phyloP scores from a whole-genome alignment of 345 rosid genomes.

The Pseudoturritis turrita region DNA sequence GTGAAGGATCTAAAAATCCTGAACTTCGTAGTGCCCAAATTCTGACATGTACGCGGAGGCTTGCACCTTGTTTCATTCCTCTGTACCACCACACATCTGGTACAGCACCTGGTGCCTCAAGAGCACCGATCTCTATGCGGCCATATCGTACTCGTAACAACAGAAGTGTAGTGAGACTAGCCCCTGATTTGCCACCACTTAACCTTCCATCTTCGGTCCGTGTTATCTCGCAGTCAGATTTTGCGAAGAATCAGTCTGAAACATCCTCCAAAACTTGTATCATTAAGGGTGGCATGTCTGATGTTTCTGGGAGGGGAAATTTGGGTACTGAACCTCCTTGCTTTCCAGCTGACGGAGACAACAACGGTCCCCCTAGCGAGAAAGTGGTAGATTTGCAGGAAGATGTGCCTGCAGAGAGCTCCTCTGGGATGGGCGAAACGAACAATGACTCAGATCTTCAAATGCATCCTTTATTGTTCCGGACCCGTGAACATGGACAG shows the following conservation, averaged over 20 bases:
- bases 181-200: conserved; percentile 90
- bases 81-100: conserved; percentile 26
- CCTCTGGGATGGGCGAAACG: conserved; percentile 39
- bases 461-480: conserved; percentile 91
- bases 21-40: conserved; percentile 31
- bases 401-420: conserved; percentile 47
- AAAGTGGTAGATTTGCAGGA: conserved; percentile 26
- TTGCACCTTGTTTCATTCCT: conserved; percentile 27
- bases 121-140: conserved; percentile 38
- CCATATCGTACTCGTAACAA: conserved; percentile 48
- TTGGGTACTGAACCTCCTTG: conserved; percentile 35
- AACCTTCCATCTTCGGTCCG: conserved; percentile 92
- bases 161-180: conserved; percentile 68
- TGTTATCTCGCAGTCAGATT: conserved; percentile 67
- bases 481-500: conserved; percentile 54
- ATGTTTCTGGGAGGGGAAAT: conserved; percentile 40
- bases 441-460: conserved; percentile 51
- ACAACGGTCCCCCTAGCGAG: conserved; percentile 31
- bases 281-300: conserved; percentile 17
- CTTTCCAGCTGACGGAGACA: conserved; percentile 28
- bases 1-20: conserved; percentile 34
- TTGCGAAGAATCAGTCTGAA: conserved; percentile 41
- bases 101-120: conserved; percentile 25
- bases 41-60: conserved; percentile 30
- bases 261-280: conserved; percentile 35